A percentile compares a stretch with the other conserved stretches of the same genome.
phyloP scores from a whole-genome alignment of 352 stramenopile species.

The Phytophthora hibernalis region DNA sequence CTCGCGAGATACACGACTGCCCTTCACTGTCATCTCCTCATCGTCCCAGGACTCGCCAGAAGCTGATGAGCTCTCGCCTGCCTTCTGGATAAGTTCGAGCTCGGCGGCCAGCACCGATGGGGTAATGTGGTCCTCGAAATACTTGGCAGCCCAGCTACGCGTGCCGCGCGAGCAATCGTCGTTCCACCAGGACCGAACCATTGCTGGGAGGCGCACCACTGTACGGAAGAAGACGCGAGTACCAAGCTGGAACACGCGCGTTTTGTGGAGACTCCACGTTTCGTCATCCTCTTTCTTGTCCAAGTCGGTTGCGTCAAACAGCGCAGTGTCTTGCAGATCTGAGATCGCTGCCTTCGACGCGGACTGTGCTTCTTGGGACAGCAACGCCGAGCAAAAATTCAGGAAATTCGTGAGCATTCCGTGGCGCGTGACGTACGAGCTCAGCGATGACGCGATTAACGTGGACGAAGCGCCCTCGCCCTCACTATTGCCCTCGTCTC shows the following conservation, averaged over 20 bases:
- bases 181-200: slow-evolving; percentile 92
- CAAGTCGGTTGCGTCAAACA: slow-evolving; percentile 59
- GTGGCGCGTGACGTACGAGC: slow-evolving; percentile 66
- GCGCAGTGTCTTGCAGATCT: slow-evolving; percentile 54
- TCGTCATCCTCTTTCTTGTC: slow-evolving; percentile 35
- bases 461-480: slow-evolving; percentile 28
- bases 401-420: slow-evolving; percentile 74
- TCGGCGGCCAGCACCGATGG: slow-evolving; percentile 80
- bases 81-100: slow-evolving; percentile 78
- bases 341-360: slow-evolving; percentile 27
- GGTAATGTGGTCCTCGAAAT: slow-evolving; percentile 90
- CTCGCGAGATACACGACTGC: slow-evolving; percentile 86
- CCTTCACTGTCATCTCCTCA: slow-evolving; percentile 89
- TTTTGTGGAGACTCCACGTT: slow-evolving; percentile 47
- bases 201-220: slow-evolving; percentile 80
- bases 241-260: slow-evolving; percentile 55
- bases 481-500: slow-evolving; percentile 13
- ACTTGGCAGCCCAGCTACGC: slow-evolving; percentile 87
- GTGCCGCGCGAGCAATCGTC: slow-evolving; percentile 86
- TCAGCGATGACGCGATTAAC: slow-evolving; percentile 77
- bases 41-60: slow-evolving; percentile 61
- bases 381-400: slow-evolving; percentile 61
- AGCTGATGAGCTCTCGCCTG: slow-evolving; percentile 42
- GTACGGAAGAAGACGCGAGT: slow-evolving; percentile 86
- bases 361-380: slow-evolving; percentile 64